A percentile compares a stretch with the other conserved stretches of the same genome.
These are phyloP conservation scores for Rhynchosporium secalis DNA, from an alignment of 2,329 filamentous ascomycete species.

Conservation along the genomic window DNA sequence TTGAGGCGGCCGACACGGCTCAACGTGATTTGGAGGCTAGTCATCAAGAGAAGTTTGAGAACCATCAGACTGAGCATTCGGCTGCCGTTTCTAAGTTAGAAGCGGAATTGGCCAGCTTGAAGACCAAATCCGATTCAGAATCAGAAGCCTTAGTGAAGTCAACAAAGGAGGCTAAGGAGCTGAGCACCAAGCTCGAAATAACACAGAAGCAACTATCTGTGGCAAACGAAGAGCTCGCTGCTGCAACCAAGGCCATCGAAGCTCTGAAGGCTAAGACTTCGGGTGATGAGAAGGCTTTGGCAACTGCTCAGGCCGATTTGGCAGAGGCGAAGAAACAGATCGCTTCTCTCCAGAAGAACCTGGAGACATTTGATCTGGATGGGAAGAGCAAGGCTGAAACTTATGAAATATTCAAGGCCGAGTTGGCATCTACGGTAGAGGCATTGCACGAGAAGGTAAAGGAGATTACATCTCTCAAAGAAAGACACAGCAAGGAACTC, in stretches of 20 bases:
- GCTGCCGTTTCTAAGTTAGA: conserved; percentile 53
- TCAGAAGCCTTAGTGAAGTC: conserved; percentile 28
- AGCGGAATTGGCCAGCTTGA: conserved; percentile 52
- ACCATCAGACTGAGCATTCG: conserved; percentile 47
- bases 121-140: conserved; percentile 46
- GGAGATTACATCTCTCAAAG: conserved; percentile 49
- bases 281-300: conserved; percentile 47
- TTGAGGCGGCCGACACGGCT: conserved; percentile 53
- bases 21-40: conserved; percentile 49
- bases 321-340: conserved; percentile 46
- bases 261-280: conserved; percentile 48
- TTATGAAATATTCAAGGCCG: conserved; percentile 34
- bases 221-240: conserved; percentile 41
- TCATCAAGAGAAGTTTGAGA: conserved; percentile 48
- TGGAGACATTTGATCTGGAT: conserved; percentile 50
- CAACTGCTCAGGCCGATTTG: conserved; percentile 39
- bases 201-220: conserved; percentile 43
- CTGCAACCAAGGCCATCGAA: conserved; percentile 32
- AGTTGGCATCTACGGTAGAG: conserved; percentile 35
- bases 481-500: conserved; percentile 58
- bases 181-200: conserved; percentile 50
- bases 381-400: conserved; percentile 37
- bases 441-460: conserved; percentile 38
- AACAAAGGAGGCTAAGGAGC: conserved; percentile 47
- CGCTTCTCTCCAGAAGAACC: conserved; percentile 50